phyloP scores from a whole-genome alignment of 2,329 filamentous ascomycete species.

The Diaporthe citrichinensis region DNA sequence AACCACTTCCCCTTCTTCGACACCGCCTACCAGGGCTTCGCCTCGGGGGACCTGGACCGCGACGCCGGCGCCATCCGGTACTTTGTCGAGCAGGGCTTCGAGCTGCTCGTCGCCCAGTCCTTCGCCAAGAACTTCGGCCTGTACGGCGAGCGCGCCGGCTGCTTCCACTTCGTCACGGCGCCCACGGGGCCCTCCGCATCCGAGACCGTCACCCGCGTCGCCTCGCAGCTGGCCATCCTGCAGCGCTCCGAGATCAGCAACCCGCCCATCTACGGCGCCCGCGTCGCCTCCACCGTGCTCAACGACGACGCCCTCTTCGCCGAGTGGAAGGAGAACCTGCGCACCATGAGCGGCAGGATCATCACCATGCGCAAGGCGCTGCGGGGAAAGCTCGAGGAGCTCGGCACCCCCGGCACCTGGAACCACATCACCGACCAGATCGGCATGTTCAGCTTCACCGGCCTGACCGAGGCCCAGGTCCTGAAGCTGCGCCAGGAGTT shows the following conservation, averaged over 20 bases:
- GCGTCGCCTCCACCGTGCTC: constrained; percentile 86
- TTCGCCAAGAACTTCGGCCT: constrained; percentile 99
- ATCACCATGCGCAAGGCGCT: constrained; percentile 89
- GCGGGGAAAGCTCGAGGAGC: constrained; percentile 83
- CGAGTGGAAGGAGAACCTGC: constrained; percentile 93
- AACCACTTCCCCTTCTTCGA: constrained; percentile 99
- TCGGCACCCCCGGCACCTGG: constrained; percentile 91
- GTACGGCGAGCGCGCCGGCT: constrained; percentile 95
- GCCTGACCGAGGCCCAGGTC: constrained; percentile 81
- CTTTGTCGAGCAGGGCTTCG: constrained; percentile 93
- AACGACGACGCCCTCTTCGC: constrained; percentile 86
- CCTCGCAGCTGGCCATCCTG: constrained; percentile 91
- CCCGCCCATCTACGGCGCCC: constrained; percentile 92
- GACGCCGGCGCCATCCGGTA: constrained; percentile 95
- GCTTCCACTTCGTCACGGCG: constrained; percentile 92
- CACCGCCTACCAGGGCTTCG: constrained; percentile 97
- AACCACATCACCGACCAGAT: constrained; percentile 99
- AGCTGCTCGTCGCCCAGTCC: constrained; percentile 89
- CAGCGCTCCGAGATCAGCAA: constrained; percentile 99
- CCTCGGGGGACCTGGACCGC: constrained; percentile 86
- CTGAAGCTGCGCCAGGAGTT: constrained; percentile 76
- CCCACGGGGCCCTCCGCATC: constrained; percentile 77
- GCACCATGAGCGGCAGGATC: constrained; percentile 96
- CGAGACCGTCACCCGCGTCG: constrained; percentile 73
- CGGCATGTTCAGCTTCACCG: constrained; percentile 98